Evolutionary conservation across 2,329 filamentous ascomycete species (phyloP), one percentile per base, ranked within the genome.

Genomic region (Cercospora sp.): DNA sequence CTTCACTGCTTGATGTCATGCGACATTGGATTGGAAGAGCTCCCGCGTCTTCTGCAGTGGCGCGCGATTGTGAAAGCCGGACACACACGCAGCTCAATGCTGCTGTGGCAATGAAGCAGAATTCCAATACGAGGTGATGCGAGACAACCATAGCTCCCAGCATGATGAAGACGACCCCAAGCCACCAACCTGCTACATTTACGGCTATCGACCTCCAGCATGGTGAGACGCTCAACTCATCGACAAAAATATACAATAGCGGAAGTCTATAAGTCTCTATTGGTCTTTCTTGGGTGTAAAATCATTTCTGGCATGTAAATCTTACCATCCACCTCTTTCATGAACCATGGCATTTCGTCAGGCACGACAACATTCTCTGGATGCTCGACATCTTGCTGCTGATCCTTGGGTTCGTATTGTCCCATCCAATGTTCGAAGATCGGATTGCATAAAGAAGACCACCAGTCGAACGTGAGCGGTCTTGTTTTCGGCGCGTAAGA

Each of bases 261-360:
- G 16, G 20, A 55, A 8, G 23, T 26, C 48, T 55, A 55, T 30
- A 16, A 7, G 48, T 70, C 66, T 28, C 53, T 58, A 30, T 72
- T 72, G 5, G 67, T 74, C 74, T 81, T 81, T 64, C 79, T 74
- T 18, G 80, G 80, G 72, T 81, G 80, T 72, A 81, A 70, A 16
- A 78, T 70, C 42, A 81, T 73, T 58, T 79, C 79, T 9, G 80
- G 80, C 57, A 72, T 70, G 53, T 76, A 80, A 2, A 80, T 65
- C 64, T 75, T 64, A 4, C 76, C 79, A n/a, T 77, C 74, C 12
- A 67, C 62, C 31, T 74, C 60, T 10, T 71, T 70, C n/a, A 72
- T 65, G 51, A 81, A 67, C 30, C 78, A 62, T 59, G 72, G 76
- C 33, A 79, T 74, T 65, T 76, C 23, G 30, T 63, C 60, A 18